Evolutionary conservation across 495 filamentous ascomycete genomes (phyloP).

Genomic region (Jackrogersella multiformis): DNA sequence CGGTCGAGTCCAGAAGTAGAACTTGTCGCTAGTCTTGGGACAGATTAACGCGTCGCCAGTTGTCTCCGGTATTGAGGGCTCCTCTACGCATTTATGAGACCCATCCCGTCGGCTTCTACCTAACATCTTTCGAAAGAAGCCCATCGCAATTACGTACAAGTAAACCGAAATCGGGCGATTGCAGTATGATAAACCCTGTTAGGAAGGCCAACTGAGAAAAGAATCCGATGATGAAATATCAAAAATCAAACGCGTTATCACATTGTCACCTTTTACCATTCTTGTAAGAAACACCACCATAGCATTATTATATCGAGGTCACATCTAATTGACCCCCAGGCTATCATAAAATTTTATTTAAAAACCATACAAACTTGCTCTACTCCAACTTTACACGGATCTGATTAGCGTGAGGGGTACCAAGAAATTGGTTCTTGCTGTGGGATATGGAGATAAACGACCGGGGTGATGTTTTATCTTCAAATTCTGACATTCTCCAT

Average conservation of each 20-base stretch:
- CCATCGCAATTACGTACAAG: constrained; percentile 24
- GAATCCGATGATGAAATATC: constrained; percentile 17
- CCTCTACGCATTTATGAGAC: background rate
- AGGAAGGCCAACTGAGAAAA: background rate
- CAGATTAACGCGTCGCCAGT: constrained; percentile 3
- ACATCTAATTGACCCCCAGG: constrained; percentile 8
- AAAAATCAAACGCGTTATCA: constrained; percentile 9
- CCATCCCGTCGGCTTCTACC: constrained; percentile 1
- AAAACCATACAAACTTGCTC: background rate
- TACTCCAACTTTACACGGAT: background rate
- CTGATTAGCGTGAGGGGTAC: constrained; percentile 13
- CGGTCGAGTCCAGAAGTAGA: constrained; percentile 30
- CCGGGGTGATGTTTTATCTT: background rate
- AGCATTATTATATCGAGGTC: background rate
- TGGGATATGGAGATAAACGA: constrained; percentile 3
- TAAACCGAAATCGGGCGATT: constrained; percentile 5
- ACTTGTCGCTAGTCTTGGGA: constrained; percentile 22
- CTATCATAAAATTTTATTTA: constrained; percentile 23
- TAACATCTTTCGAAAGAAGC: constrained; percentile 5
- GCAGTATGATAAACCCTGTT: constrained; percentile 5
- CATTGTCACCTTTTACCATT: background rate
- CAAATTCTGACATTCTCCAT: background rate
- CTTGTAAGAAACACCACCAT: constrained; percentile 11
- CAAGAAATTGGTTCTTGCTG: background rate
- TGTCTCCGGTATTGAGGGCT: background rate